Evolutionary conservation across 2,329 filamentous ascomycete species (phyloP), one percentile per base, ranked within the genome.

Genomic region (Diaporthe sp.): DNA sequence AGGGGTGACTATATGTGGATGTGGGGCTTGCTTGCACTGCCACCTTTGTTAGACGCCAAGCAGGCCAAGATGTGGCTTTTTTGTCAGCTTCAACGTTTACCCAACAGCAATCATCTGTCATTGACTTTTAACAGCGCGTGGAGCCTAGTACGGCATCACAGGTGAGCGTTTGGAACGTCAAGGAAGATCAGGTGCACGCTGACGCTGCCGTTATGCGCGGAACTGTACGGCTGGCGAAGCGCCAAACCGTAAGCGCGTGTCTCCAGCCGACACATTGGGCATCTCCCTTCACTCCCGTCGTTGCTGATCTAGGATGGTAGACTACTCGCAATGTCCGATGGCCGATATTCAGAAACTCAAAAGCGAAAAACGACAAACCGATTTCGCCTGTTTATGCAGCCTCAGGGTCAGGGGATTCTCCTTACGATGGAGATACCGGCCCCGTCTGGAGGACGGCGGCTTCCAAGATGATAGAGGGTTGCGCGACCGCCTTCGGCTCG

Each of bases 401-500:
- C 7, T 17, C 10, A 10, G 63, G 63, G 44, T 20, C 63, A 37
- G 63, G 44, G 20, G 63, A 51, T 7, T 7, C 20, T 51, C 63
- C 10, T 25, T 22, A 51, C 25, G 63, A 13, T 1, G 28, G 9
- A 25, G 44, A 67, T 20, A 51, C 42, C 22, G 63, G 28, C 44
- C 63, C 63, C 12, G 22, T 67, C 28, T 67, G 63, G 63, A 67
- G 44, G 47, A 67, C 63, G 20, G 63, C 63, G 22, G 63, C 44
- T 20, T 67, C 63, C 44, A 67, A 67, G 20, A 67, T 95, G 91
- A 84, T 92, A 72, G 94, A 96, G 83, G 88, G 92, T 6, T 94
- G 94, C 3, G 92, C 92, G 10, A 95, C 94, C 0, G 95, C 94
- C 0, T 89, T 95, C 76, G 93, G 94, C 31, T 95, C 93, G 28